phyloP scores from a whole-genome alignment of 768 basidiomycete species.

The Kwoniella sp. region DNA sequence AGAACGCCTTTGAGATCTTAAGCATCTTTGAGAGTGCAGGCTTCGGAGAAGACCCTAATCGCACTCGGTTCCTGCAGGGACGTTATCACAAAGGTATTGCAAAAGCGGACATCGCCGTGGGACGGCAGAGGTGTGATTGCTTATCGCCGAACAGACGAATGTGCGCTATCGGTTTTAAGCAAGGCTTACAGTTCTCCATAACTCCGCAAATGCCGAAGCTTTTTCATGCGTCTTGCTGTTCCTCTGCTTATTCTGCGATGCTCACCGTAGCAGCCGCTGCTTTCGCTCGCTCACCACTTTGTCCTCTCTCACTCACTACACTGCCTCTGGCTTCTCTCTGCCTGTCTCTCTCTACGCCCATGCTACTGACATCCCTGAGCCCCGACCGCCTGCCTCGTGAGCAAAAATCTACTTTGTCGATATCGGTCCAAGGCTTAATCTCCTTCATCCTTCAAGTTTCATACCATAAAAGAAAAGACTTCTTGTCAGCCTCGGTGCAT shows the following conservation, averaged over 20 bases:
- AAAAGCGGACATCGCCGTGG: no score
- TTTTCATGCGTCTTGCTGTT: background rate
- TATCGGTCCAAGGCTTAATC: background rate
- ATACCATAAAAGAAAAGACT: conserved; percentile 14
- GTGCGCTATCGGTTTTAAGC: conserved; percentile 6
- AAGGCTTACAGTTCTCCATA: background rate
- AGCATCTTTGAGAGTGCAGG: no score
- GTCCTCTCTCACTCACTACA: background rate
- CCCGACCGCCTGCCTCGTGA: background rate
- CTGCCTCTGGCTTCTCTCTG: no score
- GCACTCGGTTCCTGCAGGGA: no score
- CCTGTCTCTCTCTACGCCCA: background rate
- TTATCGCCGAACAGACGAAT: background rate
- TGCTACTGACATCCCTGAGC: background rate
- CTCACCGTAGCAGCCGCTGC: background rate
- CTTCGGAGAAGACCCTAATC: no score
- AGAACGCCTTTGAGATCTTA: no score
- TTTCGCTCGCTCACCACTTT: background rate
- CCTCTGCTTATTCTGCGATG: no score
- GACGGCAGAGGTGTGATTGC: no score
- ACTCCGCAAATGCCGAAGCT: conserved; percentile 7
- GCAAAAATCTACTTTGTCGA: conserved; percentile 7
- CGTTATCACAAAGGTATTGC: no score
- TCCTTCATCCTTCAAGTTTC: conserved; percentile 29
- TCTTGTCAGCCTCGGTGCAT: conserved; percentile 16